Percentiles rank a stretch among this genome's conserved stretches.
phyloP scores from a whole-genome alignment of 345 rosid genomes.

The Gossypium bickii region DNA sequence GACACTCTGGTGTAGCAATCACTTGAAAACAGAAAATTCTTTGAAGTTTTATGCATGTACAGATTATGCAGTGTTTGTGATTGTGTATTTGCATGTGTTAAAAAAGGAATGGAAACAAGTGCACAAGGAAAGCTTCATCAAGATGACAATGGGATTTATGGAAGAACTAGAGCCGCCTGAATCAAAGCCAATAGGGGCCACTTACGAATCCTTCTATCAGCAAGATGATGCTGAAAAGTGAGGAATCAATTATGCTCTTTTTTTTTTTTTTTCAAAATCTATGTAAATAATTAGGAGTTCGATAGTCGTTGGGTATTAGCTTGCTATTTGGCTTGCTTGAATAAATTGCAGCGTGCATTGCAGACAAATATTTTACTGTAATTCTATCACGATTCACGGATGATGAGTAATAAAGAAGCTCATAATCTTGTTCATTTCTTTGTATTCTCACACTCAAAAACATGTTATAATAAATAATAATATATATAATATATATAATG shows the following conservation, averaged over 20 bases:
- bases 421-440: too few species aligned
- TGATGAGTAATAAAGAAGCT: too few species aligned
- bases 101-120: slow-evolving; percentile 59
- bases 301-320: background rate
- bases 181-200: slow-evolving; percentile 59
- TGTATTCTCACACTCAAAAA: too few species aligned
- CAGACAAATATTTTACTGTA: background rate
- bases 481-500: too few species aligned
- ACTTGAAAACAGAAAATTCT: background rate
- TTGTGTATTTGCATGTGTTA: background rate
- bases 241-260: background rate
- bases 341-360: background rate
- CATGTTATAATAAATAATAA: too few species aligned
- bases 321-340: background rate
- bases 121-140: slow-evolving; percentile 50
- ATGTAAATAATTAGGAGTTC: background rate
- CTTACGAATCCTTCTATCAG: slow-evolving; percentile 50
- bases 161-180: slow-evolving; percentile 61
- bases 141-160: slow-evolving; percentile 55
- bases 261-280: too few species aligned
- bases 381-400: background rate
- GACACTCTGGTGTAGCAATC: background rate
- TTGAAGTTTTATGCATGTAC: background rate
- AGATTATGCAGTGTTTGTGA: background rate
- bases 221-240: slow-evolving; percentile 20